Evolutionary conservation across 768 basidiomycete species (phyloP).

Genomic region (Rhodocollybia butyracea): DNA sequence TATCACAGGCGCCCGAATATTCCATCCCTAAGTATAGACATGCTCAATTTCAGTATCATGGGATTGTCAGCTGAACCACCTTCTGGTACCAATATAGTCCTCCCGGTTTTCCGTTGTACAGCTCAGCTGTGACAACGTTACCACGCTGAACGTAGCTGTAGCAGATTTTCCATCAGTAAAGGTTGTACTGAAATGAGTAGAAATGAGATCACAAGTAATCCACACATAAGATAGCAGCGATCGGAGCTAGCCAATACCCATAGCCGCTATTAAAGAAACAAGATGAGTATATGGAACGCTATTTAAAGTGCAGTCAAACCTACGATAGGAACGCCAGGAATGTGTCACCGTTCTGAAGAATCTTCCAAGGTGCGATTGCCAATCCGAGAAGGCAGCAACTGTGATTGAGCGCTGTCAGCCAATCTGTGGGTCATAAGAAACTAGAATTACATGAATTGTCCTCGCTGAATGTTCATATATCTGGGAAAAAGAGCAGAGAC

Average conservation of each 20-base stretch:
- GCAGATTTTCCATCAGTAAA: neutral
- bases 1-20: constrained; percentile 9
- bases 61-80: neutral
- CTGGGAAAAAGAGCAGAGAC: constrained; percentile 13
- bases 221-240: constrained; percentile 10
- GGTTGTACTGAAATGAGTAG: too few species aligned
- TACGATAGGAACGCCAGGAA: constrained; percentile 11
- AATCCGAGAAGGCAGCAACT: constrained; percentile 13
- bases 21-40: constrained; percentile 6
- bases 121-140: constrained; percentile 5
- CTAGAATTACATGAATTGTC: constrained; percentile 11
- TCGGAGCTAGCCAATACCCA: constrained; percentile 12
- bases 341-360: constrained; percentile 8
- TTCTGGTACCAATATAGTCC: constrained; percentile 10
- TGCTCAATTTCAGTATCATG: neutral
- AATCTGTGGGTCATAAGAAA: neutral
- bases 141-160: constrained; percentile 8
- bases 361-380: constrained; percentile 16
- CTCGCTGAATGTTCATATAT: constrained; percentile 15
- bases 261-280: constrained; percentile 1
- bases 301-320: neutral
- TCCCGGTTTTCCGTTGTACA: constrained; percentile 5
- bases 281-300: neutral
- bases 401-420: neutral
- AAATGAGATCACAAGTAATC: constrained; percentile 7